Evolutionary conservation across 2,329 filamentous ascomycete genomes (phyloP).

Genomic region (Alternaria arbusti): DNA sequence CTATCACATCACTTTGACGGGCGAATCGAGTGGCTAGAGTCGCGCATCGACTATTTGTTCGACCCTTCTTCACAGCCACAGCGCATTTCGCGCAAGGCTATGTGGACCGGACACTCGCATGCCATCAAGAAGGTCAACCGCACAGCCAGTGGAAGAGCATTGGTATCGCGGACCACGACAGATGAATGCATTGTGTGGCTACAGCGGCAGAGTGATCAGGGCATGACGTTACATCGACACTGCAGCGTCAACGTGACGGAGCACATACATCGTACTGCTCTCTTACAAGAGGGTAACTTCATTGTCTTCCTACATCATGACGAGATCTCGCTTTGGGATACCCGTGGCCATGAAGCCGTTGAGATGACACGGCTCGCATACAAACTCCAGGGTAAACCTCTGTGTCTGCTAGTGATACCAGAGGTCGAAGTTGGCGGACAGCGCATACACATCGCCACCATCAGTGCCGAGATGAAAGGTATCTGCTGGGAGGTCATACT

Average conservation of each 20-base stretch:
- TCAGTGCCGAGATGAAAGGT: constrained; percentile 78
- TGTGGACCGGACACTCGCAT: constrained; percentile 84
- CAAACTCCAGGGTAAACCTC: constrained; percentile 69
- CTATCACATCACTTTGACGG: constrained; percentile 87
- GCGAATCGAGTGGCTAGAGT: constrained; percentile 80
- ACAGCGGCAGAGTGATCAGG: constrained; percentile 61
- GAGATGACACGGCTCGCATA: constrained; percentile 67
- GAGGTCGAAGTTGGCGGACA: constrained; percentile 62
- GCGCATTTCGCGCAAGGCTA: constrained; percentile 67
- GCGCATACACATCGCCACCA: constrained; percentile 73
- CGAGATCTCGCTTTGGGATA: constrained; percentile 80
- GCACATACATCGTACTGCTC: constrained; percentile 79
- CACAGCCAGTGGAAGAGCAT: constrained; percentile 78
- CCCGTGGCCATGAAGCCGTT: constrained; percentile 64
- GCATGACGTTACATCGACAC: constrained; percentile 67
- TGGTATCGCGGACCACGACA: constrained; percentile 79
- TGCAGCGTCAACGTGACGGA: constrained; percentile 71
- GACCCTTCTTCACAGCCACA: constrained; percentile 68
- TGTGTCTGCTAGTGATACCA: constrained; percentile 81
- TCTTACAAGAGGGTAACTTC: constrained; percentile 78
- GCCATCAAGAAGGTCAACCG: constrained; percentile 85
- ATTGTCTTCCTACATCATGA: constrained; percentile 79
- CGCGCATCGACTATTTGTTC: constrained; percentile 78
- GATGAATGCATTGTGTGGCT: constrained; percentile 86
- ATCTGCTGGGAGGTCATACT: constrained; percentile 80